Base-by-base conservation (phyloP, 2,329 filamentous ascomycete genomes). In the Alternaria novae-zelandiae region DNA sequence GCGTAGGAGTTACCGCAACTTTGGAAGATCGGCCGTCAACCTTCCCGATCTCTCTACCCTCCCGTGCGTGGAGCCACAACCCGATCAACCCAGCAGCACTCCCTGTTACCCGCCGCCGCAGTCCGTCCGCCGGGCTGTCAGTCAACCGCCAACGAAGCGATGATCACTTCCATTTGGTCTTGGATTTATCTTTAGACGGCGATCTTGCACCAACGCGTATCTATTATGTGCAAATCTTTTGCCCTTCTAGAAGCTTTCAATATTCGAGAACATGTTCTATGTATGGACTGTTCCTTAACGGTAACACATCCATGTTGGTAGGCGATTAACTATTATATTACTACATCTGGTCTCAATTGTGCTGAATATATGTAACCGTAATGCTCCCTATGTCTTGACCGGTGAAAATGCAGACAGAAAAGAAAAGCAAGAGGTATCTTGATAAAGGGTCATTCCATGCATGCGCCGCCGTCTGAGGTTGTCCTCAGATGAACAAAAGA, bases 341-440 rank as follows among this genome's bases (percentile, higher is more conserved):
- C 36, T 61, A 26, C 46, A 26, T 51, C 15, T 41, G 44, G 53
- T 47, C 28, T 32, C 25, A 41, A 44, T 44, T 50, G 56, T 61
- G 32, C 32, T 30, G 45, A 17, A 41, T 57, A 56, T 50, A 45
- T 41, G 47, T 50, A 44, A 50, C 17, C 43, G 30, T 10, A 12
- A 58, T 51, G 41, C 28, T 53, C 55, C 59, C 47, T 43, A 47
- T 59, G 28, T 58, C 59, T 26, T 23, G 15, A 43, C 26, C 21
- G 54, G 20, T 50, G 46, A 46, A 55, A 20, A 49, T 59, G 51
- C 56, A 43, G 6, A 30, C 26, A 32, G 47, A 44, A 59, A 57
- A 60, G 26, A 56, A 67, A 73, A 54, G 57, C 53, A 71, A 70
- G 44, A 69, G 68, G 70, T 72, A 71, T 73, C 71, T 67, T 68